Evolutionary conservation across 805 yeast genomes (phyloP).

Genomic region (Lipomyces kockii): DNA sequence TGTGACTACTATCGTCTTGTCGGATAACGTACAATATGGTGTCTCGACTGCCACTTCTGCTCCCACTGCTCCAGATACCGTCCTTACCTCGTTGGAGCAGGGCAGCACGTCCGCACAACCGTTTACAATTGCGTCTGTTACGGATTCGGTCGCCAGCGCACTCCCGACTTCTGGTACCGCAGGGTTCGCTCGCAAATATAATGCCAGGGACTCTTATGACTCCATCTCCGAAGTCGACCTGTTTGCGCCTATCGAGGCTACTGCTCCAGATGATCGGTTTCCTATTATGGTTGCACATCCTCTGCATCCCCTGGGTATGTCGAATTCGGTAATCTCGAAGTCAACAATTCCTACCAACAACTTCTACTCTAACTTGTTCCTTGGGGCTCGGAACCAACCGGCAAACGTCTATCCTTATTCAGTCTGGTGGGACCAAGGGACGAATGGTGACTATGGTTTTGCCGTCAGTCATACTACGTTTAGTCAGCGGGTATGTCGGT

Average conservation of each 20-base stretch:
- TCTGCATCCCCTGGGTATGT: conserved; percentile 23
- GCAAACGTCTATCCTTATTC: conserved; percentile 72
- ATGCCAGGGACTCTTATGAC: neutral
- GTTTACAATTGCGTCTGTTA: conserved; percentile 1
- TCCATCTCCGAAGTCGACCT: conserved; percentile 15
- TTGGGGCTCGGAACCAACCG: conserved; percentile 58
- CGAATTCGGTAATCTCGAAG: conserved; percentile 43
- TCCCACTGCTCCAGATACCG: neutral
- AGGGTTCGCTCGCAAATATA: neutral
- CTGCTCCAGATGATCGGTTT: conserved; percentile 25
- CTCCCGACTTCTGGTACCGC: neutral
- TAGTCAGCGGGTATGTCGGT: conserved; percentile 46
- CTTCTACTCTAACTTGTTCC: conserved; percentile 68
- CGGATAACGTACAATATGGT: conserved; percentile 20
- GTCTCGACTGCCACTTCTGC: conserved; percentile 1
- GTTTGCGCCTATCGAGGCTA: conserved; percentile 28
- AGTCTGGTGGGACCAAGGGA: conserved; percentile 56
- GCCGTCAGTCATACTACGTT: conserved; percentile 63
- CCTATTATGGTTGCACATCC: conserved; percentile 27
- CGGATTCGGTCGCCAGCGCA: neutral
- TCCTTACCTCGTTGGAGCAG: neutral
- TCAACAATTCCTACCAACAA: conserved; percentile 70
- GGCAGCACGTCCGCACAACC: neutral
- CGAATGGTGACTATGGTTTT: conserved; percentile 54
- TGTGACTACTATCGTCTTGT: conserved; percentile 1